A percentile compares a stretch with the other conserved stretches of the same genome.
Evolutionary conservation across 169 alveolate genomes (phyloP).

Genomic region (Eimeria acervulina): DNA sequence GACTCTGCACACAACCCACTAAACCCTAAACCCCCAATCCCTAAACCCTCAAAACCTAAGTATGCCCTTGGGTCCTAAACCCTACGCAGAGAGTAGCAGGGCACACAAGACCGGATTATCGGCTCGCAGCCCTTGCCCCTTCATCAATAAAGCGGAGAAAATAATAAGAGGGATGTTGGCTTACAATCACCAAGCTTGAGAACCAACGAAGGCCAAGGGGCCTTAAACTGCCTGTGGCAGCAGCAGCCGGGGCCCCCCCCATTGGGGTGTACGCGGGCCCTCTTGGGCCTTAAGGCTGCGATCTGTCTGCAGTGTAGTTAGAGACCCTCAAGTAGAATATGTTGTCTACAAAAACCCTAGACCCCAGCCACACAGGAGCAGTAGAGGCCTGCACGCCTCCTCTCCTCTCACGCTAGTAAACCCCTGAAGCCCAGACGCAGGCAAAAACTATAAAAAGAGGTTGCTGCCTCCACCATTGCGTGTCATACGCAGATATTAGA

Average conservation of each 20-base stretch:
- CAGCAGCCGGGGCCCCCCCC: slow-evolving; percentile 3
- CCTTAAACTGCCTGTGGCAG: not conserved
- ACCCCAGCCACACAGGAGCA: not conserved
- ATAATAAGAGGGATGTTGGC: not conserved
- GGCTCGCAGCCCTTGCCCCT: not conserved
- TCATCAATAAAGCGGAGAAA: not conserved
- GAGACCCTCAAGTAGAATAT: not conserved
- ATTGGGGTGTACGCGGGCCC: not conserved
- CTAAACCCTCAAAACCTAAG: not conserved
- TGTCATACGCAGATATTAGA: not conserved
- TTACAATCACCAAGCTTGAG: slow-evolving; percentile 25
- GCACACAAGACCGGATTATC: not conserved
- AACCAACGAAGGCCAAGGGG: not conserved
- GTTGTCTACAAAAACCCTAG: not conserved
- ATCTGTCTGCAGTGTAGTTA: not conserved
- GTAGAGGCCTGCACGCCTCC: not conserved
- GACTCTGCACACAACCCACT: slow-evolving; percentile 85
- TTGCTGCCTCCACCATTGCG: not conserved
- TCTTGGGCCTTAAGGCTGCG: not conserved
- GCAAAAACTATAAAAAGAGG: not conserved
- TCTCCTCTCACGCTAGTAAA: not conserved
- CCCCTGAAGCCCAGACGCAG: not conserved
- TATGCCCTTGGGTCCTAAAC: not conserved
- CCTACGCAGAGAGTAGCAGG: not conserved
- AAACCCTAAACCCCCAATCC: not conserved